Evolutionary conservation across 441 rosid genomes (phyloP).

Genomic region (Macaranga tanarius): DNA sequence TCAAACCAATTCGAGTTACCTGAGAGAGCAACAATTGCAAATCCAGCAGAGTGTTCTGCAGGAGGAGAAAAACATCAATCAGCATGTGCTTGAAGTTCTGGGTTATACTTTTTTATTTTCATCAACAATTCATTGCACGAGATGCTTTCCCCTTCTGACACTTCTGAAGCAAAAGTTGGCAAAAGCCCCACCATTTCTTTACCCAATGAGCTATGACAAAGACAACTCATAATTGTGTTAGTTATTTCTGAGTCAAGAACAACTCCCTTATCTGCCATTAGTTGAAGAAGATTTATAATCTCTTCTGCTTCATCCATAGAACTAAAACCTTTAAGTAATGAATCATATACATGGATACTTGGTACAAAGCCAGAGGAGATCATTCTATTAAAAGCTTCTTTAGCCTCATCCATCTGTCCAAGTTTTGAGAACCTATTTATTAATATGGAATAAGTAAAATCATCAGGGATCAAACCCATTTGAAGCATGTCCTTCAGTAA

Average conservation of each 20-base stretch:
- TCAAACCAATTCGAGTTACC: neutral
- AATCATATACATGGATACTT: conserved; percentile 44
- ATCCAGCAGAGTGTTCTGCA: neutral
- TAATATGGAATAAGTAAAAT: conserved; percentile 47
- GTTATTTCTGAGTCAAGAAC: conserved; percentile 46
- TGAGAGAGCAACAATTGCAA: neutral
- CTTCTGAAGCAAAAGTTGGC: conserved; percentile 41
- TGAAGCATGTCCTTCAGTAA: conserved; percentile 50
- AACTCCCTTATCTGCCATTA: conserved; percentile 53
- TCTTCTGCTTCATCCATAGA: conserved; percentile 46
- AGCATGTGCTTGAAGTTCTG: conserved; percentile 11
- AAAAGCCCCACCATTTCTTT: conserved; percentile 36
- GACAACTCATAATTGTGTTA: conserved; percentile 51
- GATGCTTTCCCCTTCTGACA: conserved; percentile 24
- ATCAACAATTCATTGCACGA: conserved; percentile 36
- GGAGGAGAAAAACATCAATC: conserved; percentile 12
- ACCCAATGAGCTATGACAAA: conserved; percentile 43
- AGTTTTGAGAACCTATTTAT: conserved; percentile 57
- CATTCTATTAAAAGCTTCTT: conserved; percentile 49
- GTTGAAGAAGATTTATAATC: conserved; percentile 40
- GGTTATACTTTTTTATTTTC: conserved; percentile 24
- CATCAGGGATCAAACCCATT: conserved; percentile 54
- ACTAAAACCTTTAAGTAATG: conserved; percentile 53
- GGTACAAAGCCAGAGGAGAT: conserved; percentile 54
- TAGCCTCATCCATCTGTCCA: conserved; percentile 57